A percentile compares a stretch with the other conserved stretches of the same genome.
Evolutionary conservation across 2,329 filamentous ascomycete species (phyloP).

Genomic region (Colletotrichum horii): DNA sequence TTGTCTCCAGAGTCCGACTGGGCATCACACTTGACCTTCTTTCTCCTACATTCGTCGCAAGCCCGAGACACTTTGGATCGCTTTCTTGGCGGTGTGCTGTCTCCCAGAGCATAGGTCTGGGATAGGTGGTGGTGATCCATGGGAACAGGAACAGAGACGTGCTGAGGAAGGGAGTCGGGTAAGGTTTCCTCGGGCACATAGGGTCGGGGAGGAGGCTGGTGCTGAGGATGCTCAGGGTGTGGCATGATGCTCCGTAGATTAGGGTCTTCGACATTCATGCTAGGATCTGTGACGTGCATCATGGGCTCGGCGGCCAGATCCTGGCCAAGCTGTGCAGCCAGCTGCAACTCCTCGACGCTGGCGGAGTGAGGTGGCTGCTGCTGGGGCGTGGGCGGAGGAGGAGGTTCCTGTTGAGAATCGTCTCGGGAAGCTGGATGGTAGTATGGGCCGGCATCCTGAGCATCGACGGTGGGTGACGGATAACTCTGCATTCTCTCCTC

Average conservation of each 20-base stretch:
- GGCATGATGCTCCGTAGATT: slow-evolving; percentile 48
- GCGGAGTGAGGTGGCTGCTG: slow-evolving; percentile 47
- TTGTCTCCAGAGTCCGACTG: slow-evolving; percentile 74
- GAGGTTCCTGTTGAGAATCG: slow-evolving; percentile 23
- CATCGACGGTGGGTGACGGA: slow-evolving; percentile 11
- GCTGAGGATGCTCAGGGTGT: slow-evolving; percentile 37
- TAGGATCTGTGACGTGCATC: slow-evolving; percentile 52
- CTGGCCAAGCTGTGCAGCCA: slow-evolving; percentile 63
- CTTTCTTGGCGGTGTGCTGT: slow-evolving; percentile 73
- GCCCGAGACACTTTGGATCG: slow-evolving; percentile 86
- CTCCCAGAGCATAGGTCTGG: slow-evolving; percentile 49
- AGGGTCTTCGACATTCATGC: slow-evolving; percentile 47
- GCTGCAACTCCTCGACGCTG: slow-evolving; percentile 61
- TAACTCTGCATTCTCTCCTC: slow-evolving; percentile 15
- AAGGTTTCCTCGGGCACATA: slow-evolving; percentile 43
- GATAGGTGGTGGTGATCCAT: slow-evolving; percentile 40
- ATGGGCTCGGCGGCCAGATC: slow-evolving; percentile 54
- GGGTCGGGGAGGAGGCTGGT: slow-evolving; percentile 24
- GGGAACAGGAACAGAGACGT: slow-evolving; percentile 29
- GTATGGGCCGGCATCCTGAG: slow-evolving; percentile 9
- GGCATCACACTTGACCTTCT: slow-evolving; percentile 90
- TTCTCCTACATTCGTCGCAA: slow-evolving; percentile 87
- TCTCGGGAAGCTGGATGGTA: slow-evolving; percentile 27
- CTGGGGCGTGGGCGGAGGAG: slow-evolving; percentile 41
- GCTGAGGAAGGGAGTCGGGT: slow-evolving; percentile 38